A percentile compares a stretch with the other conserved stretches of the same genome.
phyloP scores from a whole-genome alignment of 2,329 filamentous ascomycete species.

The Allantophomopsis lycopodina region DNA sequence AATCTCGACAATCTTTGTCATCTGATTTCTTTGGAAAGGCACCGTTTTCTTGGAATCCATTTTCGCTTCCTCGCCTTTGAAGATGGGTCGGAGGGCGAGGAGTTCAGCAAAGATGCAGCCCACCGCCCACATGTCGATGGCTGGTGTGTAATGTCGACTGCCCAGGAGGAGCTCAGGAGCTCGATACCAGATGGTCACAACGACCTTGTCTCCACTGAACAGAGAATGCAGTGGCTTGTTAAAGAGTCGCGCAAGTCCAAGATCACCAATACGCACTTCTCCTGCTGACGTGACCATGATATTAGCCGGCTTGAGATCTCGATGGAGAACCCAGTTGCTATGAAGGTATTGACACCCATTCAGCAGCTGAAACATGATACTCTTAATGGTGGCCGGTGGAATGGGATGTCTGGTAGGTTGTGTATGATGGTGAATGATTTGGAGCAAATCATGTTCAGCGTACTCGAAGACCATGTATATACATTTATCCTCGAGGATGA shows the following conservation, averaged over 20 bases:
- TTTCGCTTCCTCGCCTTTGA: constrained; percentile 97
- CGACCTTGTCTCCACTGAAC: constrained; percentile 91
- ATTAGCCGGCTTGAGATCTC: constrained; percentile 93
- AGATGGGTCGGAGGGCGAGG: constrained; percentile 80
- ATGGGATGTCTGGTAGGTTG: constrained; percentile 81
- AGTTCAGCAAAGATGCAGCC: constrained; percentile 97
- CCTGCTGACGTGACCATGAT: constrained; percentile 93
- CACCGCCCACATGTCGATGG: constrained; percentile 94
- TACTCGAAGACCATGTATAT: constrained; percentile 99
- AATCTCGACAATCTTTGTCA: constrained; percentile 97
- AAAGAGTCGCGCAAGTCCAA: constrained; percentile 84
- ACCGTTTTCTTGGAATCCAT: constrained; percentile 98
- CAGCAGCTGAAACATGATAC: constrained; percentile 89
- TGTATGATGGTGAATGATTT: constrained; percentile 95
- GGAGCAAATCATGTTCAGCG: constrained; percentile 89
- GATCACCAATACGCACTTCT: constrained; percentile 86
- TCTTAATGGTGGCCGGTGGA: constrained; percentile 76
- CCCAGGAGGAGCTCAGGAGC: constrained; percentile 88
- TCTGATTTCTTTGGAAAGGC: constrained; percentile 94
- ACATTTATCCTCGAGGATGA: constrained; percentile 95
- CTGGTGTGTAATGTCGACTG: constrained; percentile 89
- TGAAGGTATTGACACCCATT: constrained; percentile 93
- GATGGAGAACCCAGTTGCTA: constrained; percentile 92
- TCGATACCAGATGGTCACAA: constrained; percentile 98
- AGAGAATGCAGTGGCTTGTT: constrained; percentile 86